These are phyloP conservation scores for Ogataea naganishii DNA, from an alignment of 805 yeast genomes.

Conservation along the genomic window DNA sequence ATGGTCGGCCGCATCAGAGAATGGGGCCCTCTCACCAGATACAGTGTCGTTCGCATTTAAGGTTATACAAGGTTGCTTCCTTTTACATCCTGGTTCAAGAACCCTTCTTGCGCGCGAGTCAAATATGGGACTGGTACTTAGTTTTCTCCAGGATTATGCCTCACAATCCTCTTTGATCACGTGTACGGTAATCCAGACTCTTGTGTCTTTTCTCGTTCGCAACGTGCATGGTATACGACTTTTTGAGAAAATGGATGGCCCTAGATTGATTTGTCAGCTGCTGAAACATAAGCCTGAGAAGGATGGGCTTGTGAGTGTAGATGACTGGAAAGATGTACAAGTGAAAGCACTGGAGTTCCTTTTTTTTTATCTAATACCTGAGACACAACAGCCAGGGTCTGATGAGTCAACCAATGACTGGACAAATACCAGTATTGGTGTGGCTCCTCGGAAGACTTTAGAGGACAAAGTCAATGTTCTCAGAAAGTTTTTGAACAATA, in stretches of 20 bases:
- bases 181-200: slow-evolving; percentile 37
- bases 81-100: slow-evolving; percentile 51
- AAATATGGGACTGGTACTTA: slow-evolving; percentile 29
- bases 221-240: slow-evolving; percentile 46
- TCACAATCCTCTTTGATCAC: slow-evolving; percentile 18
- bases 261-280: slow-evolving; percentile 39
- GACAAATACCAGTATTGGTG: no score
- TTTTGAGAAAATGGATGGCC: slow-evolving; percentile 52
- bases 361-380: slow-evolving; percentile 62
- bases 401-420: not conserved
- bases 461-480: slow-evolving; percentile 35
- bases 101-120: slow-evolving; percentile 32
- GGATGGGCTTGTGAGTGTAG: slow-evolving; percentile 10
- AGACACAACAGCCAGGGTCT: slow-evolving; percentile 26
- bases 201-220: slow-evolving; percentile 51
- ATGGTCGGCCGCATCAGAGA: no score
- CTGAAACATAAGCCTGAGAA: slow-evolving; percentile 20
- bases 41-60: slow-evolving; percentile 20
- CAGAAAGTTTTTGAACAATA: slow-evolving; percentile 33
- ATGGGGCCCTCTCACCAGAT: no score
- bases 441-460: slow-evolving; percentile 34
- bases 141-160: slow-evolving; percentile 14
- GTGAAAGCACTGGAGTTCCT: slow-evolving; percentile 61
- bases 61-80: slow-evolving; percentile 49
- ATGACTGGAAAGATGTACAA: slow-evolving; percentile 43